Base-by-base conservation (phyloP, 2,329 filamentous ascomycete species). In the Tothia fuscella region DNA sequence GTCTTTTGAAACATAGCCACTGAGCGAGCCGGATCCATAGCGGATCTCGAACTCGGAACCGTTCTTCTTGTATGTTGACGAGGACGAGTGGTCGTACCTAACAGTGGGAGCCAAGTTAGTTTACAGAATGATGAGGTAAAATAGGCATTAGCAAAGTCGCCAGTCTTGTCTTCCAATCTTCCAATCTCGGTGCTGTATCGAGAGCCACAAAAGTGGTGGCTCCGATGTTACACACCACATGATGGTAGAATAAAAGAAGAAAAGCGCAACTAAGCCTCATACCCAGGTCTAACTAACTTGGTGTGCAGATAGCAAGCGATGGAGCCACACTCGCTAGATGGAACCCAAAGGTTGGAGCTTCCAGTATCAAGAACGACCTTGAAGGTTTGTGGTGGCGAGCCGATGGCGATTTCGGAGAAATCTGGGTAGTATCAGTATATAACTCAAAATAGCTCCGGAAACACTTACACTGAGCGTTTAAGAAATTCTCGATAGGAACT, bases 281-380 rank as follows among this genome's bases (percentile, higher is more conserved):
- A n/a, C n/a, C n/a, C n/a, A n/a, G n/a, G n/a, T n/a, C n/a, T n/a
- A n/a, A n/a, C n/a, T n/a, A n/a, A n/a, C n/a, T 93, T 98, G 65
- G 67, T 79, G 74, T 98, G 91, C 46, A 98, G 78, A 68, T 89
- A 98, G 76, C 91, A 98, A 50, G 91, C 93, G 58, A 98, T 98
- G 59, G 88, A 95, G 59, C 76, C 80, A 65, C 93, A 98, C 58
- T 86, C 73, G 44, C 76, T 71, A 19, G 88, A 94, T 29, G 93
- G 93, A 46, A 98, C 88, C 93, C 93, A 98, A 49, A 98, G 76
- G 72, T 98, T 98, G 62, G 91, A 96, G 74, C 87, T 95, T 56
- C 91, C 91, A 21, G 91, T 98, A 64, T 98, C 91, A 50, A 98
- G 81, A 50, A 98, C 82, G 52, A 98, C 93, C 76, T 98, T 98